These are phyloP conservation scores for Leishmania braziliensis DNA, from an alignment of 208 protist species.

Conservation along the genomic window DNA sequence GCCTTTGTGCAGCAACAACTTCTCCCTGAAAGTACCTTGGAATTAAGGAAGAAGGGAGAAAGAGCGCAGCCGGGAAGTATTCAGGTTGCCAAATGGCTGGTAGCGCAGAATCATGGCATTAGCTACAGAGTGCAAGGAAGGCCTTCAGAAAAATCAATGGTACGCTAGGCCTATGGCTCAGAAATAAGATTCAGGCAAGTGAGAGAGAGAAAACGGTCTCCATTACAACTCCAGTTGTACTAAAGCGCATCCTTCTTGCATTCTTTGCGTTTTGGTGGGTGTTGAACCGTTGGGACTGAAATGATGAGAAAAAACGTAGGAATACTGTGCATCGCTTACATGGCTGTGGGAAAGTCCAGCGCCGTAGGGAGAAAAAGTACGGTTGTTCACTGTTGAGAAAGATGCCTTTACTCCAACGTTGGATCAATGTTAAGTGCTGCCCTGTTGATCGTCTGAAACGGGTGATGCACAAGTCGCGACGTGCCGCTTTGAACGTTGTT, in stretches of 20 bases:
- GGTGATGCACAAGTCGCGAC: constrained; percentile 48
- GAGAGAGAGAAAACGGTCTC: background rate
- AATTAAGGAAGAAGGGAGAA: background rate
- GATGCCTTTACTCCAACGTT: background rate
- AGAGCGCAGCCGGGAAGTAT: background rate
- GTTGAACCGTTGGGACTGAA: background rate
- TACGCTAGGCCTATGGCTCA: background rate
- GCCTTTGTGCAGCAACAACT: background rate
- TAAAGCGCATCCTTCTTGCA: background rate
- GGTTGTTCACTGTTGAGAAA: background rate
- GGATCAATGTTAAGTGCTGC: constrained; percentile 35
- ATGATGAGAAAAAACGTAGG: background rate
- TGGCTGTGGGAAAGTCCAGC: background rate
- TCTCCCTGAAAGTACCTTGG: background rate
- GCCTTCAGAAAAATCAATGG: no score
- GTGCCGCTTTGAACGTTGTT: constrained; percentile 59
- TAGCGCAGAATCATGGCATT: background rate
- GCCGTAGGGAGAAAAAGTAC: background rate
- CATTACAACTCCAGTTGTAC: background rate
- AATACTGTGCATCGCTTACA: background rate
- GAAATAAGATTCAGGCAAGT: background rate
- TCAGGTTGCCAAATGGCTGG: background rate
- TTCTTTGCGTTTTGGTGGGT: background rate
- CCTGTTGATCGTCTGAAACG: constrained; percentile 60
- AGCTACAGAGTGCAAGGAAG: background rate